These are phyloP conservation scores for Polytrichum commune DNA, from an alignment of 225 moss, liverwort and hornwort genomes.

Conservation along the genomic window DNA sequence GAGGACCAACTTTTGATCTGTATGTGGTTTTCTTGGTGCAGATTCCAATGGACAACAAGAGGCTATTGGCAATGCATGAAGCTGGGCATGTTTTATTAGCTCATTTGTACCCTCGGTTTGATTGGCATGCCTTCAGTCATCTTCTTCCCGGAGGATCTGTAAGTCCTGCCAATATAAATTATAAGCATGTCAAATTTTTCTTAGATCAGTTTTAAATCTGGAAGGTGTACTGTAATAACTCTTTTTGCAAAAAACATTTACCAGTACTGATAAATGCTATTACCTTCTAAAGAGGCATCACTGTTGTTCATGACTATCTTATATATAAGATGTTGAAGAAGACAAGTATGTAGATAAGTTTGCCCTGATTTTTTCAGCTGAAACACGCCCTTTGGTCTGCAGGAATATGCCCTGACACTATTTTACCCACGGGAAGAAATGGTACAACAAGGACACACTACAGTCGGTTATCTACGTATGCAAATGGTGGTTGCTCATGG, in stretches of 20 bases:
- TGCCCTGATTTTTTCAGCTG: too few species aligned
- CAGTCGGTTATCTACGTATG: slow-evolving; percentile 92
- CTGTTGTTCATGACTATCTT: too few species aligned
- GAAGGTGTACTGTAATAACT: too few species aligned
- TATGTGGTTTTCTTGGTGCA: slow-evolving; percentile 12
- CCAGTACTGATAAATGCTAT: too few species aligned
- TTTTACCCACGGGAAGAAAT: slow-evolving; percentile 96
- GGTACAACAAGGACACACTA: slow-evolving; percentile 82
- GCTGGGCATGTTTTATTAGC: slow-evolving; percentile 92
- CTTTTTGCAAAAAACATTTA: too few species aligned
- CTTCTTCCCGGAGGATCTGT: slow-evolving; percentile 95
- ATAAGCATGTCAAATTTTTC: not conserved
- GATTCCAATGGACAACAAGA: slow-evolving; percentile 80
- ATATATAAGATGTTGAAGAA: too few species aligned
- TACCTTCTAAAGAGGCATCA: too few species aligned
- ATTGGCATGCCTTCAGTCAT: slow-evolving; percentile 99
- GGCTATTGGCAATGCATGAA: slow-evolving; percentile 82
- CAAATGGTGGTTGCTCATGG: slow-evolving; percentile 99
- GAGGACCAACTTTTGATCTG: too few species aligned
- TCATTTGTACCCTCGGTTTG: slow-evolving; percentile 82
- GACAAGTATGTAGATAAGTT: too few species aligned
- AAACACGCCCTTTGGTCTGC: slow-evolving; percentile 4
- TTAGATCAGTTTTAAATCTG: not conserved
- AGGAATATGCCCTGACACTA: slow-evolving; percentile 87
- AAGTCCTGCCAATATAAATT: slow-evolving; percentile 17